A percentile compares a stretch with the other conserved stretches of the same genome.
These are phyloP conservation scores for Seiridium unicorne DNA, from an alignment of 2,329 filamentous ascomycete genomes.

Conservation along the genomic window DNA sequence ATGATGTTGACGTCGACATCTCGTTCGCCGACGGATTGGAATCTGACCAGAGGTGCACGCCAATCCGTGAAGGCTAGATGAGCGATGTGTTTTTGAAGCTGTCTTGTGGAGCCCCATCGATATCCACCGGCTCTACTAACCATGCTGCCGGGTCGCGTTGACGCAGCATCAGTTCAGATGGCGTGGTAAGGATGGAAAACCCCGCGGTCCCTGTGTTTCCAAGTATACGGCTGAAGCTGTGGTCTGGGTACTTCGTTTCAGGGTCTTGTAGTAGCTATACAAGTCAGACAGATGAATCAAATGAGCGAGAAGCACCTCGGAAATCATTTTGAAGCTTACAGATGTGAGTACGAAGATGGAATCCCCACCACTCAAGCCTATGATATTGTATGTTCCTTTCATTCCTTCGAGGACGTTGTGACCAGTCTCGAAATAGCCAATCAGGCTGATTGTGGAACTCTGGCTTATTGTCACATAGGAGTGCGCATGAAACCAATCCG, in stretches of 20 bases:
- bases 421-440: not conserved
- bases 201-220: constrained; percentile 11
- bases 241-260: not conserved
- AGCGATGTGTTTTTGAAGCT: constrained; percentile 7
- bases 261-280: constrained; percentile 9
- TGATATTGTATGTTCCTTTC: not conserved
- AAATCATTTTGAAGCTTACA: not conserved
- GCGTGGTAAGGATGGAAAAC: constrained; percentile 4
- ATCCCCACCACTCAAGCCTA: constrained; percentile 1
- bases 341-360: not conserved
- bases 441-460: not conserved
- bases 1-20: not conserved
- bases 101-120: constrained; percentile 5
- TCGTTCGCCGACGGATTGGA: not conserved
- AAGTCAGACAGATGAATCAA: too few species aligned
- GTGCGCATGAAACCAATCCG: not conserved
- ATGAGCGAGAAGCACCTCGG: not conserved
- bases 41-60: not conserved
- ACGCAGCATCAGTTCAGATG: not conserved
- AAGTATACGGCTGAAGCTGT: constrained; percentile 8
- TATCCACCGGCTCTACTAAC: not conserved
- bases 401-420: not conserved
- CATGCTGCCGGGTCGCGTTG: not conserved
- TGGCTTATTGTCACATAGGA: not conserved
- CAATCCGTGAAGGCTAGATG: constrained; percentile 12